These are phyloP conservation scores for Carex littledalei DNA, from an alignment of 176 grass and related monocot genomes.

Conservation along the genomic window DNA sequence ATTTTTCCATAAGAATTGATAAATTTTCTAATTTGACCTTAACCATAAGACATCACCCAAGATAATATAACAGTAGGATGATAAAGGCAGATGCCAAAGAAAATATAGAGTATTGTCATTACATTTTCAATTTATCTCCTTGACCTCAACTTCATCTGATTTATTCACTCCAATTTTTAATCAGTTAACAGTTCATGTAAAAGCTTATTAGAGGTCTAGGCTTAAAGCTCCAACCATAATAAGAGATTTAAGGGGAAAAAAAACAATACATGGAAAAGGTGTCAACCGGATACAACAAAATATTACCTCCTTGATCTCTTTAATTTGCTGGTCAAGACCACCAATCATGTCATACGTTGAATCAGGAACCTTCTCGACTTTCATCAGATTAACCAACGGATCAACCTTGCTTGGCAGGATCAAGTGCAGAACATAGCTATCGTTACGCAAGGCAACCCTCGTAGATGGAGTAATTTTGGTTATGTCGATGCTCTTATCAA, in stretches of 20 bases:
- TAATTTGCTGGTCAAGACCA: constrained; percentile 98
- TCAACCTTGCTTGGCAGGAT: constrained; percentile 95
- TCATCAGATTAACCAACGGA: constrained; percentile 98
- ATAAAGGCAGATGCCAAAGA: constrained; percentile 5
- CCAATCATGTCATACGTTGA: constrained; percentile 99
- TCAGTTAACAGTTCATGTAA: background rate
- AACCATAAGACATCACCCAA: background rate
- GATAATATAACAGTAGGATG: background rate
- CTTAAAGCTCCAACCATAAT: background rate
- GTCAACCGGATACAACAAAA: background rate
- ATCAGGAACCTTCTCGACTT: constrained; percentile 99
- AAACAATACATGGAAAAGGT: background rate
- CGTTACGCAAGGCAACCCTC: constrained; percentile 96
- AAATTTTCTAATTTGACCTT: background rate
- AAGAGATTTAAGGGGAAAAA: background rate
- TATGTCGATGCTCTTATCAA: constrained; percentile 97
- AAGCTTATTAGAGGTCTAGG: background rate
- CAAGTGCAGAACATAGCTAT: constrained; percentile 94
- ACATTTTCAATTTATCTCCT: background rate
- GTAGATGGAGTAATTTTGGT: constrained; percentile 96
- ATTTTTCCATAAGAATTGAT: background rate
- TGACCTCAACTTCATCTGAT: background rate
- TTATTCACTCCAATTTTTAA: background rate
- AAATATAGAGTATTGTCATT: background rate
- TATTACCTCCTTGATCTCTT: constrained; percentile 95